These are phyloP conservation scores for Chiua sp. DNA, from an alignment of 1,284 basidiomycete genomes.

Conservation along the genomic window DNA sequence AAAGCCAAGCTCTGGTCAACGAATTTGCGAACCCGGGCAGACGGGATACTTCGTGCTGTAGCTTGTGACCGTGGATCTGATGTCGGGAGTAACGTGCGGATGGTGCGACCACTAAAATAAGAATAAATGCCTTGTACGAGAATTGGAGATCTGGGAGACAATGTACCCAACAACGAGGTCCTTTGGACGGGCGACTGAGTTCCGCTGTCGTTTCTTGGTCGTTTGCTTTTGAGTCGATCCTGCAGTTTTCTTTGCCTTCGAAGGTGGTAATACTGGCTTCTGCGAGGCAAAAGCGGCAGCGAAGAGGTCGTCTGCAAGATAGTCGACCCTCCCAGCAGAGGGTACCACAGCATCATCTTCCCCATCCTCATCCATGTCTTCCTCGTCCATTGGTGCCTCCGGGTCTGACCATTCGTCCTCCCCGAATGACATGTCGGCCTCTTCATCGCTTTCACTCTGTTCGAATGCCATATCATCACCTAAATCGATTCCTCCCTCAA, in stretches of 20 bases:
- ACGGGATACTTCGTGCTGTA: conserved; percentile 34
- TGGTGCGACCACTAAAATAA: conserved; percentile 33
- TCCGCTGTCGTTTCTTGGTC: conserved; percentile 31
- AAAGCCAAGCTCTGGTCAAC: conserved; percentile 37
- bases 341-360: conserved; percentile 4
- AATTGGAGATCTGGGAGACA: not conserved
- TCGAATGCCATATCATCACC: conserved; percentile 16
- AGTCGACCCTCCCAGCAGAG: conserved; percentile 33
- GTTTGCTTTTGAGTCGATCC: conserved; percentile 16
- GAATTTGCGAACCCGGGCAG: conserved; percentile 34
- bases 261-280: conserved; percentile 20
- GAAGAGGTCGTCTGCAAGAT: conserved; percentile 57
- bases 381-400: no score
- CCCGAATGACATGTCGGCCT: conserved; percentile 11
- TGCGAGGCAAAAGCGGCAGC: conserved; percentile 47
- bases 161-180: conserved; percentile 36
- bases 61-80: conserved; percentile 25
- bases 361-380: conserved; percentile 15
- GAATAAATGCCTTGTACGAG: not conserved
- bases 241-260: conserved; percentile 10
- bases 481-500: conserved; percentile 18
- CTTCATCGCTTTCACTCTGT: conserved; percentile 16
- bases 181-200: conserved; percentile 21
- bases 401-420: no score
- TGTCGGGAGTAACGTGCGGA: conserved; percentile 34